Conservation (phyloP, 345 rosid species). For the Eucalyptus regnans region DNA sequence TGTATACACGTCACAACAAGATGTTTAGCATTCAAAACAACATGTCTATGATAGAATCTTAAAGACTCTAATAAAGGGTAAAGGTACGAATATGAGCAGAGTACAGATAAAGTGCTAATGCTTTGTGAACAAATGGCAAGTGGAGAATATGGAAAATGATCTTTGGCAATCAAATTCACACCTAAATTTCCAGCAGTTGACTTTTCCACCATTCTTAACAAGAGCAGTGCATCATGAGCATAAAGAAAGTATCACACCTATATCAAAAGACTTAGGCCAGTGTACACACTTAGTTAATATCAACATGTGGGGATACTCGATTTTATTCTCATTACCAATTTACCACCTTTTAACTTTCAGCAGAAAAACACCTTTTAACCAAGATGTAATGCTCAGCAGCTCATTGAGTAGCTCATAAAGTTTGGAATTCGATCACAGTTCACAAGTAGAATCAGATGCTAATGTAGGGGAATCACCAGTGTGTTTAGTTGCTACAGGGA, state of each 20-base stretch:
- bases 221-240: neutral
- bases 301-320: neutral
- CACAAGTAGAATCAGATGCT: neutral
- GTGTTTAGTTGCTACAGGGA: slow-evolving; percentile 72
- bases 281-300: neutral
- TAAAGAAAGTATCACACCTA: neutral
- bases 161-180: neutral
- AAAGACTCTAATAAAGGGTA: neutral
- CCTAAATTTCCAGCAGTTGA: neutral
- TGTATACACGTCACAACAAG: neutral
- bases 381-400: neutral
- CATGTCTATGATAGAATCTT: neutral
- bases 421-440: neutral
- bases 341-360: neutral
- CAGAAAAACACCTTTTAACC: neutral
- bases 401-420: neutral
- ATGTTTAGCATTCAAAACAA: neutral
- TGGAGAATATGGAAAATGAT: neutral
- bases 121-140: neutral
- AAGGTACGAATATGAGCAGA: neutral
- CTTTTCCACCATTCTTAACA: neutral
- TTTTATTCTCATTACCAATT: neutral
- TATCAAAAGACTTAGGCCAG: neutral
- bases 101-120: neutral
- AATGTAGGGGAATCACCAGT: slow-evolving; percentile 29